Evolutionary conservation across 306 rosid species (phyloP).

Genomic region (Leucaena leucocephala): DNA sequence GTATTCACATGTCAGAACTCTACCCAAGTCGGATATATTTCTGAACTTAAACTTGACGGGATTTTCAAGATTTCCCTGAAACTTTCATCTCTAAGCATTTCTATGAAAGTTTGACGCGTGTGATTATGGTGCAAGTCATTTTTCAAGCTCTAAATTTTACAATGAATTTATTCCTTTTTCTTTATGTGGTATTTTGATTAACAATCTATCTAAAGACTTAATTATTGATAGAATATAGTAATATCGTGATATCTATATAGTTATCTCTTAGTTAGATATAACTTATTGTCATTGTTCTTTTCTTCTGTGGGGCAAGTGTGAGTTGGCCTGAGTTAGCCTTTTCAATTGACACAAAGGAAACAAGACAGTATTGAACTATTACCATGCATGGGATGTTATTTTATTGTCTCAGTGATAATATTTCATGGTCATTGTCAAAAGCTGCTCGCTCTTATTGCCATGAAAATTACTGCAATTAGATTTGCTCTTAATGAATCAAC

Average conservation of each 20-base stretch:
- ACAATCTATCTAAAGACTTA: too few species aligned
- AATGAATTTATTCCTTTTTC: background rate
- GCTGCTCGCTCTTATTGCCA: background rate
- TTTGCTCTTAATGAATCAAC: background rate
- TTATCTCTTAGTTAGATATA: too few species aligned
- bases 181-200: background rate
- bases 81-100: conserved; percentile 1
- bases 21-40: background rate
- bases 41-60: conserved; percentile 13
- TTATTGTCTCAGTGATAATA: background rate
- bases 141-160: background rate
- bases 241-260: too few species aligned
- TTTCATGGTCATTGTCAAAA: background rate
- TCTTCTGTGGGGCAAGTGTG: too few species aligned
- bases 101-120: background rate
- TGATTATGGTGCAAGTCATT: background rate
- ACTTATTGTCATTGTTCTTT: too few species aligned
- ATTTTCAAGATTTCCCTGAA: background rate
- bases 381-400: background rate
- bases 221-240: too few species aligned
- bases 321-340: background rate
- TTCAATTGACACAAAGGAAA: background rate
- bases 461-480: background rate
- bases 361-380: background rate
- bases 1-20: background rate